phyloP scores from a whole-genome alignment of 1,139 yeast genomes.

The Zygosaccharomyces pseudobailii region DNA sequence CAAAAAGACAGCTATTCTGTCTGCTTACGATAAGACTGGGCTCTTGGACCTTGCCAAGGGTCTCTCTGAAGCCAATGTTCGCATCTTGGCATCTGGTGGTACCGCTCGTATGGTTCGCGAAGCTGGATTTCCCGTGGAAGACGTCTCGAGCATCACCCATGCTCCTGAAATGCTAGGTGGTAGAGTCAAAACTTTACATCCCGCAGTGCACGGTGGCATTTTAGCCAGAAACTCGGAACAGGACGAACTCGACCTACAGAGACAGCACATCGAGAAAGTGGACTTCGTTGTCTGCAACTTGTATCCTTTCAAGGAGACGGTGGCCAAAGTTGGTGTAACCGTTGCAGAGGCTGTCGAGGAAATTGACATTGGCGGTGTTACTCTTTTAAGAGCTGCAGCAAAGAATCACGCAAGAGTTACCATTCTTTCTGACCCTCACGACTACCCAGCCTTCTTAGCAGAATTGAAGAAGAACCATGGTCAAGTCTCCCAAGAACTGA shows the following conservation, averaged over 20 bases:
- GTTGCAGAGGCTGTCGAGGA: constrained; percentile 97
- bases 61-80: constrained; percentile 76
- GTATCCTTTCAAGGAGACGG: constrained; percentile 97
- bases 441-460: constrained; percentile 78
- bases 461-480: constrained; percentile 59
- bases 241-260: constrained; percentile 81
- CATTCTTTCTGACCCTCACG: constrained; percentile 88
- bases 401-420: constrained; percentile 96
- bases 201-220: constrained; percentile 98
- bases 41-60: constrained; percentile 94
- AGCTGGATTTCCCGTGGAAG: constrained; percentile 97
- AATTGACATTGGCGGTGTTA: constrained; percentile 97
- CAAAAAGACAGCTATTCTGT: constrained; percentile 84
- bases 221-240: constrained; percentile 87
- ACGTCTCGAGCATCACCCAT: constrained; percentile 88
- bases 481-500: constrained; percentile 65
- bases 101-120: constrained; percentile 92
- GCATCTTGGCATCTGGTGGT: constrained; percentile 95
- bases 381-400: constrained; percentile 95
- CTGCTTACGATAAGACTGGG: constrained; percentile 97
- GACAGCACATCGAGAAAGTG: constrained; percentile 89
- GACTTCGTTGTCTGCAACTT: constrained; percentile 96
- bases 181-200: constrained; percentile 95
- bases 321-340: constrained; percentile 91
- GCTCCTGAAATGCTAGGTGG: constrained; percentile 99